Evolutionary conservation across 1,284 basidiomycete species (phyloP).

Genomic region (Lentinula novae-zelandiae): DNA sequence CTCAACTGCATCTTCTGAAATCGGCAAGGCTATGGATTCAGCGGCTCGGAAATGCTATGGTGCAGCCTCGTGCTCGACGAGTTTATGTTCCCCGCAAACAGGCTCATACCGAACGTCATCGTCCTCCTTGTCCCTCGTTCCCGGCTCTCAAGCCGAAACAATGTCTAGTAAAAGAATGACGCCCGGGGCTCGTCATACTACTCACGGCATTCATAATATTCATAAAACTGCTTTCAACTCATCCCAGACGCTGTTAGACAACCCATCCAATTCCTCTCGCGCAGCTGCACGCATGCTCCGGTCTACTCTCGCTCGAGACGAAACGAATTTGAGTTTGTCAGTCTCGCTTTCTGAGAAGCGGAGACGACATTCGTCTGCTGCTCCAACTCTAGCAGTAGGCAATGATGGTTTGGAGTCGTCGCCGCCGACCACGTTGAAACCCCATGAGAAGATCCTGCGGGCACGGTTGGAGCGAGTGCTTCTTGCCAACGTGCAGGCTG

Average conservation of each 20-base stretch:
- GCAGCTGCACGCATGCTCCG: background rate
- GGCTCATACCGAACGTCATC: background rate
- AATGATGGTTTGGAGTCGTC: background rate
- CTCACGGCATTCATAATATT: background rate
- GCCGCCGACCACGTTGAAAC: background rate
- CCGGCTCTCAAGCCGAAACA: background rate
- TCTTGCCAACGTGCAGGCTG: background rate
- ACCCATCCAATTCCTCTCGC: background rate
- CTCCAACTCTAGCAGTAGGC: background rate
- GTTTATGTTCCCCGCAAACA: background rate
- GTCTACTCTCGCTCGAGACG: background rate
- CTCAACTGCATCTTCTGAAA: background rate
- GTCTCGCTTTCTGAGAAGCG: background rate
- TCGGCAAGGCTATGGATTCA: background rate
- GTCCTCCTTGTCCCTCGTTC: background rate
- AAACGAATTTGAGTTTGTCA: background rate
- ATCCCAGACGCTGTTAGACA: background rate
- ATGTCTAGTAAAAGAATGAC: background rate
- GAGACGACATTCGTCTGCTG: background rate
- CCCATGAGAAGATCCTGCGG: slow-evolving; percentile 1
- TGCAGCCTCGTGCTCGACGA: background rate
- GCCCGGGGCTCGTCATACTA: background rate
- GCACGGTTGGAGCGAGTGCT: slow-evolving; percentile 5
- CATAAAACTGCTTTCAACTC: background rate
- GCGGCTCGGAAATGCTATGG: background rate